Conservation (phyloP, 176 grass and related monocot genomes). For the Ananas comosus region DNA sequence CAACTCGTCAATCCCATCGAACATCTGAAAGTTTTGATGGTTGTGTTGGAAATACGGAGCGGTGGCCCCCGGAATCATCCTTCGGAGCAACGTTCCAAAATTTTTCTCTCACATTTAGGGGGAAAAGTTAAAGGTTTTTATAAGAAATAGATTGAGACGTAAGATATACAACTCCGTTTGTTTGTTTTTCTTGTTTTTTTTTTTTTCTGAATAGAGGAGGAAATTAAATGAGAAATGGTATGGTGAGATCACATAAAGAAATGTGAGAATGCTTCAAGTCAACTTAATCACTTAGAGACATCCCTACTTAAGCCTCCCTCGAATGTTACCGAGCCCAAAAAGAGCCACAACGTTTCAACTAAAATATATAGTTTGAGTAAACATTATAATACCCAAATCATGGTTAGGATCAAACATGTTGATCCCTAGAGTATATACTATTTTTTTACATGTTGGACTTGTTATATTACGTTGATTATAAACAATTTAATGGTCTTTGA, state of each 20-base stretch:
- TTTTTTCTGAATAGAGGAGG: not conserved
- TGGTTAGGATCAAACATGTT: slow-evolving; percentile 14
- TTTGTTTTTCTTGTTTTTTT: no score
- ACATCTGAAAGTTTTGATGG: slow-evolving; percentile 22
- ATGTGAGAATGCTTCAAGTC: slow-evolving; percentile 17
- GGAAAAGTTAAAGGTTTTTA: not conserved
- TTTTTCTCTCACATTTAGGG: not conserved
- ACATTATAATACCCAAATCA: slow-evolving; percentile 18
- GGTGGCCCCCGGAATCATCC: not conserved
- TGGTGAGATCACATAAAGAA: not conserved
- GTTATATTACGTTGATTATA: not conserved
- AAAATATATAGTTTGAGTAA: not conserved
- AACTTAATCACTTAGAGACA: slow-evolving; percentile 36
- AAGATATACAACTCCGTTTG: not conserved
- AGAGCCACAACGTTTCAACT: not conserved
- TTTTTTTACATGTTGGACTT: slow-evolving; percentile 15
- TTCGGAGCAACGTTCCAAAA: not conserved
- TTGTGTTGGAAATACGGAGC: slow-evolving; percentile 37
- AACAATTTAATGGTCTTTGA: not conserved
- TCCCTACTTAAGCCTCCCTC: slow-evolving; percentile 87
- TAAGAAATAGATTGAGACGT: not conserved
- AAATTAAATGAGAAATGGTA: not conserved
- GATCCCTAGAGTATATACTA: slow-evolving; percentile 10
- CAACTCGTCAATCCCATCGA: slow-evolving; percentile 25
- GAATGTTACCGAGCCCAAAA: slow-evolving; percentile 50